Conservation (phyloP, 2,329 filamentous ascomycete genomes). For the Aphanocladium album region DNA sequence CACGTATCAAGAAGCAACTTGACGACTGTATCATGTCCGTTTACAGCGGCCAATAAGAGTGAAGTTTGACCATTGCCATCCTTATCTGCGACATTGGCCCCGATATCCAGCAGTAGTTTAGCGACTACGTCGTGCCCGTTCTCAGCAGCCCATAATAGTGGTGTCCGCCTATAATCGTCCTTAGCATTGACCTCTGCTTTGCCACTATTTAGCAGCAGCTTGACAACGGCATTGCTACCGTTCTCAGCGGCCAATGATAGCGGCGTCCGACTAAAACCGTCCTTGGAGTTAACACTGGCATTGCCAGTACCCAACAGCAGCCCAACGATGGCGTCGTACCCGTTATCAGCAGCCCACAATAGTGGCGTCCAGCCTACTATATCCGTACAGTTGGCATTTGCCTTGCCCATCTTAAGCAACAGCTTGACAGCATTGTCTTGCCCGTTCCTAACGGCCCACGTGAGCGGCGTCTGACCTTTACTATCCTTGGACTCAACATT, state of each 20-base stretch:
- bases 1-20: no score
- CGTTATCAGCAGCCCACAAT: background rate
- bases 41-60: no score
- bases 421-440: background rate
- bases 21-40: no score
- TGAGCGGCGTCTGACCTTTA: conserved; percentile 5
- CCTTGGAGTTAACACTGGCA: conserved; percentile 5
- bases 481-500: conserved; percentile 4
- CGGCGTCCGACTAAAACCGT: background rate
- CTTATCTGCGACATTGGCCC: no score
- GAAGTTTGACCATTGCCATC: no score
- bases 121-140: no score
- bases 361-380: background rate
- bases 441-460: conserved; percentile 2
- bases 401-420: background rate
- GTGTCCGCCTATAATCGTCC: no score
- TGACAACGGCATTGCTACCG: background rate
- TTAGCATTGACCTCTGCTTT: no score
- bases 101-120: no score
- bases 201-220: background rate
- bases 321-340: background rate
- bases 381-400: background rate
- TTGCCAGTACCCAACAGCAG: conserved; percentile 5
- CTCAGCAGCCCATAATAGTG: no score
- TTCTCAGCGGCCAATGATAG: background rate